Evolutionary conservation across 2,329 filamentous ascomycete genomes (phyloP).

Genomic region (Rhynchosporium agropyri): DNA sequence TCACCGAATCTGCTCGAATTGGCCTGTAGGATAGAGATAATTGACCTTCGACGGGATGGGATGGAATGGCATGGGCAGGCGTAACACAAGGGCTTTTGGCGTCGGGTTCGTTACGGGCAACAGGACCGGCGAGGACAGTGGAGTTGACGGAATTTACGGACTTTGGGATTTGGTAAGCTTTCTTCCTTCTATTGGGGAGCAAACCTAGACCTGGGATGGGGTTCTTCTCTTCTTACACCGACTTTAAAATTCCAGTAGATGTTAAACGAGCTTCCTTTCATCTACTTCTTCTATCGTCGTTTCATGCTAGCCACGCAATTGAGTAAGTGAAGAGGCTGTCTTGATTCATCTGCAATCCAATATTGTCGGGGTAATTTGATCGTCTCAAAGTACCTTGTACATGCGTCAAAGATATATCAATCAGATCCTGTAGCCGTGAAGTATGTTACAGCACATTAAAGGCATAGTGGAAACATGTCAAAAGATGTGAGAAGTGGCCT

Average conservation of each 20-base stretch:
- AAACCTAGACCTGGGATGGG: slow-evolving; percentile 28
- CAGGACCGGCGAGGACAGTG: slow-evolving; percentile 37
- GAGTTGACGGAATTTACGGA: slow-evolving; percentile 30
- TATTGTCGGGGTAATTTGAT: no score
- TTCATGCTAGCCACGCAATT: not conserved
- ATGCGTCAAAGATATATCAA: no score
- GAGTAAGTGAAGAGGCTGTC: not conserved
- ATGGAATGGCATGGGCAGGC: slow-evolving; percentile 40
- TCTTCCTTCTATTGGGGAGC: slow-evolving; percentile 23
- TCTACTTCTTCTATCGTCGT: no score
- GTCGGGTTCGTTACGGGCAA: slow-evolving; percentile 39
- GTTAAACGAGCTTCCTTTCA: not conserved
- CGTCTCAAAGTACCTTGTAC: no score
- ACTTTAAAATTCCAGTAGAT: slow-evolving; percentile 8
- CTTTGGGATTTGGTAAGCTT: slow-evolving; percentile 14
- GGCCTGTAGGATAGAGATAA: slow-evolving; percentile 41
- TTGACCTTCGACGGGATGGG: slow-evolving; percentile 33
- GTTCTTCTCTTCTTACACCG: slow-evolving; percentile 10
- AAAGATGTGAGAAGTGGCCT: no score
- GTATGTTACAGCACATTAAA: no score
- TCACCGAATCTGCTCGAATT: slow-evolving; percentile 25
- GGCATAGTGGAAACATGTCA: no score
- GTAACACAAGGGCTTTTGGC: slow-evolving; percentile 38
- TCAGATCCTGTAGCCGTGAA: no score
- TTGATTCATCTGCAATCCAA: no score